These are phyloP conservation scores for Dacryopinax spathularia DNA, from an alignment of 768 basidiomycete species.

Conservation along the genomic window DNA sequence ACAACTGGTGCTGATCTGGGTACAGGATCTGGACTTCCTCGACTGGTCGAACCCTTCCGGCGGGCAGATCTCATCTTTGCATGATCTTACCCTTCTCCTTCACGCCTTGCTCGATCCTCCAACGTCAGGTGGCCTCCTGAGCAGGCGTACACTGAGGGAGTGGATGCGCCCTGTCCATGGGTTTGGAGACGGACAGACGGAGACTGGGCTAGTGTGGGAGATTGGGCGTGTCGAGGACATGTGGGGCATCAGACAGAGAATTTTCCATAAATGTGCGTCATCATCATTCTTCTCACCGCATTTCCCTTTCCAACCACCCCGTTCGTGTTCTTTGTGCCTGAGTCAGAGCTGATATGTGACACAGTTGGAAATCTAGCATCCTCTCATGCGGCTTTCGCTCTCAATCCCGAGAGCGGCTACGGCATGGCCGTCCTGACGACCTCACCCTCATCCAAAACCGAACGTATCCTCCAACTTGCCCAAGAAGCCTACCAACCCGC, in stretches of 20 bases:
- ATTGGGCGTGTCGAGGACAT: slow-evolving; percentile 13
- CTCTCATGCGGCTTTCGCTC: slow-evolving; percentile 17
- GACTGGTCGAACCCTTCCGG: slow-evolving; percentile 33
- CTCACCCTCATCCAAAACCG: slow-evolving; percentile 16
- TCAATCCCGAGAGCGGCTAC: slow-evolving; percentile 20
- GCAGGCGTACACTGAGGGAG: slow-evolving; percentile 16
- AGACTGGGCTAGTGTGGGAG: slow-evolving; percentile 14
- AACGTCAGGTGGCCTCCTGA: slow-evolving; percentile 13
- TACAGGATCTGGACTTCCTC: slow-evolving; percentile 28
- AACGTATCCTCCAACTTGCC: slow-evolving; percentile 15
- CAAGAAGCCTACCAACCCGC: slow-evolving; percentile 20
- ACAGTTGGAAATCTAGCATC: slow-evolving; percentile 20
- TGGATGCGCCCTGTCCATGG: slow-evolving; percentile 23
- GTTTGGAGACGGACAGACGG: slow-evolving; percentile 18
- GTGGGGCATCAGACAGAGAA: slow-evolving; percentile 12
- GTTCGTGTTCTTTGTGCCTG: background rate
- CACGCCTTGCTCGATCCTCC: slow-evolving; percentile 33
- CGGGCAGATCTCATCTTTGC: slow-evolving; percentile 39
- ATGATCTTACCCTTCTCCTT: slow-evolving; percentile 33
- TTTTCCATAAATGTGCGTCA: slow-evolving; percentile 22
- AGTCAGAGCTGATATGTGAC: background rate
- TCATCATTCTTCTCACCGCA: background rate
- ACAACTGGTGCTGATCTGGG: too few relatives aligned
- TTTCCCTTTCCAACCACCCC: background rate
- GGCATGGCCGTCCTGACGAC: slow-evolving; percentile 22